These are phyloP conservation scores for Pyrenochaeta sp. DNA, from an alignment of 2,329 filamentous ascomycete genomes.

Conservation along the genomic window DNA sequence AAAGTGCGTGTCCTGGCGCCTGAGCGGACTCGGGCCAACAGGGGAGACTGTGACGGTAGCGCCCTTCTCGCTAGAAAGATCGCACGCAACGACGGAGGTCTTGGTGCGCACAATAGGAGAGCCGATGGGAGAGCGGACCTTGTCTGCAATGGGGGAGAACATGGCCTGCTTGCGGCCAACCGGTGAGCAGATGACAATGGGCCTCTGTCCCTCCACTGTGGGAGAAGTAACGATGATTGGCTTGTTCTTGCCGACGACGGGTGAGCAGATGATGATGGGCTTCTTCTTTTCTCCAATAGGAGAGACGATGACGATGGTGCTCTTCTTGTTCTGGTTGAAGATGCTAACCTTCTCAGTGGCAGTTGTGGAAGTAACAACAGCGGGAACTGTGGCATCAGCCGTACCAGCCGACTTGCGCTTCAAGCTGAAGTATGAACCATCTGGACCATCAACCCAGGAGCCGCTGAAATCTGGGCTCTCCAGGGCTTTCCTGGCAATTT, in stretches of 20 bases:
- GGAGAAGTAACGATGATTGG: constrained; percentile 30
- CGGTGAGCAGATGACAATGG: constrained; percentile 33
- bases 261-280: constrained; percentile 36
- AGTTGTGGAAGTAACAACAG: constrained; percentile 17
- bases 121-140: constrained; percentile 30
- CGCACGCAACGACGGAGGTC: constrained; percentile 27
- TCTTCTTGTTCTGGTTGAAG: constrained; percentile 32
- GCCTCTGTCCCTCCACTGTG: constrained; percentile 20
- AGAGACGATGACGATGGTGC: constrained; percentile 28
- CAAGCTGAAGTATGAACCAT: constrained; percentile 37
- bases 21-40: constrained; percentile 14
- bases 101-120: constrained; percentile 31
- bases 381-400: constrained; percentile 1
- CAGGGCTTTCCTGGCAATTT: constrained; percentile 35
- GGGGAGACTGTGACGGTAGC: constrained; percentile 14
- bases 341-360: constrained; percentile 27
- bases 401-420: constrained; percentile 22
- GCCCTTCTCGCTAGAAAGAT: constrained; percentile 21
- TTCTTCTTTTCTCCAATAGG: constrained; percentile 29
- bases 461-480: constrained; percentile 29
- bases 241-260: constrained; percentile 32
- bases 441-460: constrained; percentile 35
- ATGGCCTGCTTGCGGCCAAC: constrained; percentile 22
- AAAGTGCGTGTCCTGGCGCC: constrained; percentile 28
- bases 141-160: constrained; percentile 28